phyloP scores from a whole-genome alignment of 1,139 yeast species.

The Candida tetrigidarum region DNA sequence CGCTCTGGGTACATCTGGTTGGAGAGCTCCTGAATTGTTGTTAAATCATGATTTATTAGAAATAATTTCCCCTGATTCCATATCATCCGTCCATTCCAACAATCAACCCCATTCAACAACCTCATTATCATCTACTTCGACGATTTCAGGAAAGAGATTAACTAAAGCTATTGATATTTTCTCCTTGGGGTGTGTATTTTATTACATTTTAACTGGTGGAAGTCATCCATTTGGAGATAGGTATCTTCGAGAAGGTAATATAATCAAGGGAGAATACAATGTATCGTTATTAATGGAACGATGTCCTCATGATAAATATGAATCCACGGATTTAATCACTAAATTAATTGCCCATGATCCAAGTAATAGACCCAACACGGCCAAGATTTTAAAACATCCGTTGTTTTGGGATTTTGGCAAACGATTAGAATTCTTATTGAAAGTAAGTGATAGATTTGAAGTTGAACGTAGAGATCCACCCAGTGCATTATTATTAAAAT shows the following conservation, averaged over 20 bases:
- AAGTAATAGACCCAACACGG: conserved; percentile 71
- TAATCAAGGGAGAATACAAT: conserved; percentile 71
- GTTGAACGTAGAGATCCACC: conserved; percentile 89
- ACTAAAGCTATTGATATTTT: conserved; percentile 94
- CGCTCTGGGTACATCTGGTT: conserved; percentile 93
- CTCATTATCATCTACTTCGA: conserved; percentile 8
- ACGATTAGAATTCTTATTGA: conserved; percentile 79
- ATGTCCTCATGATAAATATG: conserved; percentile 55
- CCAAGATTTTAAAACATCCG: conserved; percentile 76
- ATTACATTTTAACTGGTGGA: conserved; percentile 82
- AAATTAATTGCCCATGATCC: conserved; percentile 78
- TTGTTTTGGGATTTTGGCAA: conserved; percentile 81
- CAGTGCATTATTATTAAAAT: conserved; percentile 57
- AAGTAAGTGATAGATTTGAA: conserved; percentile 91
- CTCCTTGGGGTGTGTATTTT: conserved; percentile 93
- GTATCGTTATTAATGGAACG: conserved; percentile 47
- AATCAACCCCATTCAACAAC: conserved; percentile 10
- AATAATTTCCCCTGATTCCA: conserved; percentile 41
- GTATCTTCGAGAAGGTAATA: conserved; percentile 86
- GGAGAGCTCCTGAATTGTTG: conserved; percentile 96
- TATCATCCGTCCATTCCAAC: conserved; percentile 36
- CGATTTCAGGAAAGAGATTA: conserved; percentile 54
- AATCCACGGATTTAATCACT: conserved; percentile 72
- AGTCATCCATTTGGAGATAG: conserved; percentile 95
- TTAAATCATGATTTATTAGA: conserved; percentile 47